Conservation (phyloP, 2,329 filamentous ascomycete species). For the Pyrenophora teres region DNA sequence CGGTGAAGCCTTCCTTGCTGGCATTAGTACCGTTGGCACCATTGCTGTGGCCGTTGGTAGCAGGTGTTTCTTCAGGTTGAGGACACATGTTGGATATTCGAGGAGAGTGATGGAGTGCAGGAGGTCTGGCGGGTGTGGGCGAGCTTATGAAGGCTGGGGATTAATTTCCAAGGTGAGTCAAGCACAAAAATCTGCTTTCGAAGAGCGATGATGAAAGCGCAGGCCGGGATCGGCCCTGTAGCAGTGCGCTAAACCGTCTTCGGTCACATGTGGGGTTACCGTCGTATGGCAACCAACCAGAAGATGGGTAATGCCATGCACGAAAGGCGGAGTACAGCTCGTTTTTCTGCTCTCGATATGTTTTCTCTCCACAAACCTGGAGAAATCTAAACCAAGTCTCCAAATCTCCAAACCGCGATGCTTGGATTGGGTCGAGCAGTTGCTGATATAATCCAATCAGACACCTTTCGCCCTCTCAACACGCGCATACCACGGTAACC, state of each 20-base stretch:
- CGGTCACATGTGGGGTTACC: slow-evolving; percentile 15
- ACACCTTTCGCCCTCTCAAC: slow-evolving; percentile 1
- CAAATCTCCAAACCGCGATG: slow-evolving; percentile 1
- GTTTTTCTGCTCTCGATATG: slow-evolving; percentile 14
- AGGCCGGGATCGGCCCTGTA: slow-evolving; percentile 35
- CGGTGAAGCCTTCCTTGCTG: slow-evolving; percentile 59
- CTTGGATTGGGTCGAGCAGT: background rate
- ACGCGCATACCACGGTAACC: background rate
- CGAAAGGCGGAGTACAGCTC: slow-evolving; percentile 13
- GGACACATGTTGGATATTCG: slow-evolving; percentile 51
- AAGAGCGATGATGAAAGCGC: slow-evolving; percentile 38
- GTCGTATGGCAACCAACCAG: slow-evolving; percentile 11
- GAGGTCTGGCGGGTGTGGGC: slow-evolving; percentile 18
- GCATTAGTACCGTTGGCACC: slow-evolving; percentile 44
- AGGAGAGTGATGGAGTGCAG: slow-evolving; percentile 13
- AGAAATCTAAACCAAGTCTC: slow-evolving; percentile 3
- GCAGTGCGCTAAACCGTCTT: slow-evolving; percentile 9
- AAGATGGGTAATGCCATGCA: slow-evolving; percentile 4
- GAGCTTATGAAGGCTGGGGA: slow-evolving; percentile 36
- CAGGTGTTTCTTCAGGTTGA: slow-evolving; percentile 47
- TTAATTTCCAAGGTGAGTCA: slow-evolving; percentile 39
- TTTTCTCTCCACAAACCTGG: slow-evolving; percentile 16
- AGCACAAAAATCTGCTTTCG: slow-evolving; percentile 37
- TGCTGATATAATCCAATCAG: background rate
- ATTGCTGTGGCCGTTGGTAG: slow-evolving; percentile 50